A percentile compares a stretch with the other conserved stretches of the same genome.
phyloP scores from a whole-genome alignment of 768 basidiomycete species.

The Pulveroboletus ravenelii region DNA sequence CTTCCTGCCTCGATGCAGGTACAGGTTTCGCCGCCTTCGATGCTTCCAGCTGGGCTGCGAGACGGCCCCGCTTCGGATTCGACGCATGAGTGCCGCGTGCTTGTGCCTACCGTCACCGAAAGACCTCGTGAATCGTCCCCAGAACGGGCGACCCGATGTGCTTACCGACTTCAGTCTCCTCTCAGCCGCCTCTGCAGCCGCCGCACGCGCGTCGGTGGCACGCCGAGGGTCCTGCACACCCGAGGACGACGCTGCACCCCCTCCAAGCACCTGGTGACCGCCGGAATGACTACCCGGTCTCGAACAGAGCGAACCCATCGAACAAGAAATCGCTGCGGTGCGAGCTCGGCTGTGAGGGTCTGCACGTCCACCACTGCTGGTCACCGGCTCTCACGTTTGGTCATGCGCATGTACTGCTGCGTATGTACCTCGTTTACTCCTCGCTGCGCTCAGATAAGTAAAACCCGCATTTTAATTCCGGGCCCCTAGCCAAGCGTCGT shows the following conservation, averaged over 20 bases:
- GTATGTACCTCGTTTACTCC: conserved; percentile 20
- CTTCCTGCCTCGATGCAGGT: conserved; percentile 38
- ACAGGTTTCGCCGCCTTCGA: conserved; percentile 33
- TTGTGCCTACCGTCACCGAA: conserved; percentile 31
- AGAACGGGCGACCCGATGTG: conserved; percentile 13
- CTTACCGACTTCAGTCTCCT: conserved; percentile 53
- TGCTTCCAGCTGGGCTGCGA: conserved; percentile 40
- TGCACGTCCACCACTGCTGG: background rate
- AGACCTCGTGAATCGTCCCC: conserved; percentile 21
- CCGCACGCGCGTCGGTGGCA: conserved; percentile 43
- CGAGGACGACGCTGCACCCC: conserved; percentile 28
- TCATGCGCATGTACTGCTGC: conserved; percentile 3
- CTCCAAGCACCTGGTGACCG: conserved; percentile 48
- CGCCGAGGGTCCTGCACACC: conserved; percentile 20
- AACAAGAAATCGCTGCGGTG: background rate
- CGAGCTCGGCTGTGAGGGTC: background rate
- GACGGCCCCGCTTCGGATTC: conserved; percentile 44
- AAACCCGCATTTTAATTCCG: background rate
- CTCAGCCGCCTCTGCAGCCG: conserved; percentile 62
- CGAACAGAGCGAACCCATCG: conserved; percentile 59
- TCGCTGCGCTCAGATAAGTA: conserved; percentile 7
- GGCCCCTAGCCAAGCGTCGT: background rate
- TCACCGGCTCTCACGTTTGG: conserved; percentile 14
- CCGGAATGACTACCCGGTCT: conserved; percentile 40
- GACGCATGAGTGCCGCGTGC: conserved; percentile 39